Evolutionary conservation across 345 rosid genomes (phyloP), one percentile per base, ranked within the genome.

Genomic region (Toxicodendron radicans): DNA sequence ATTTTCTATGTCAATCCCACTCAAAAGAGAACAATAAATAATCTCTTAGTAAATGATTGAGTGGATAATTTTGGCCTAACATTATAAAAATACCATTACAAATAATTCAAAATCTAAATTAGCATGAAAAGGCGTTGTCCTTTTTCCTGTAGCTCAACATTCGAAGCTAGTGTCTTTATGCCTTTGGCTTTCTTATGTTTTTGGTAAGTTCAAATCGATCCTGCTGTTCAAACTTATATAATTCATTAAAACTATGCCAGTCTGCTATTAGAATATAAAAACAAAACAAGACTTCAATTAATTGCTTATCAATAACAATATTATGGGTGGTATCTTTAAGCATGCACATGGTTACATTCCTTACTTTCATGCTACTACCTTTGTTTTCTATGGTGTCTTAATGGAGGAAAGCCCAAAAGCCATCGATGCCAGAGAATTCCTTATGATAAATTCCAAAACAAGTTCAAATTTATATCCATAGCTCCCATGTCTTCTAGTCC

Each of bases 331-430:
- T 75, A 77, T 78, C 86, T 79, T 68, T 75, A 73, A 33, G 84
- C 87, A 73, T 24, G 84, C 87, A 85, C 87, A 81, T 85, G 88
- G 80, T 80, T 52, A 77, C 83, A 80, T 83, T 80, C 83, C 85
- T 81, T 84, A 75, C 81, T 82, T 79, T 53, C 79, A 78, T 78
- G 78, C 70, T 71, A 60, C 33, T 53, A 57, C 3, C n/a, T 79
- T 82, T 82, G 89, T 88, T 79, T 78, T 80, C 65, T 57, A 16
- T 75, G 73, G 53, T 82, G 86, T 82, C 86, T 77, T 77, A 30
- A 78, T 74, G 49, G 35, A 62, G 43, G 57, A 77, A 77, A 75
- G 45, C 10, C 10, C 80, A 80, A 73, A 70, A 33, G 60, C 38
- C 85, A 78, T 83, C 30, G 81, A 76, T 70, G 78, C 72, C 75